Conservation (phyloP, 164 flowering plant genomes). For the Berberis vulgaris region DNA sequence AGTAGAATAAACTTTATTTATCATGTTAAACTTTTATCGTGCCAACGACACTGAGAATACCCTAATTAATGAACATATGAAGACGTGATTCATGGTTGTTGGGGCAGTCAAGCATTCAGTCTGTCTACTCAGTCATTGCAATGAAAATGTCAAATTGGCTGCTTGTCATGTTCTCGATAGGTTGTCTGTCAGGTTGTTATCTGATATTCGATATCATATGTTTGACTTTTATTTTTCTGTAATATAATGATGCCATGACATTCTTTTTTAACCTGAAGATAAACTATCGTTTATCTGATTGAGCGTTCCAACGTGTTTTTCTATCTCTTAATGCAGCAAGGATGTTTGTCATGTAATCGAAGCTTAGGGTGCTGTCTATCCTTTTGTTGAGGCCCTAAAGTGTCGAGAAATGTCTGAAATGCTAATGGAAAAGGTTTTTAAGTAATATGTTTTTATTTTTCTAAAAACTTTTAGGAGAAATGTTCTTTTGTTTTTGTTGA, state of each 20-base stretch:
- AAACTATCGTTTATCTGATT: neutral
- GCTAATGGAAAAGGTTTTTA: constrained; percentile 50
- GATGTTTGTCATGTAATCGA: constrained; percentile 49
- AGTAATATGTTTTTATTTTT: neutral
- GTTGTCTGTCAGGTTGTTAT: constrained; percentile 59
- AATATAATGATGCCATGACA: neutral
- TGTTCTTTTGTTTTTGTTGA: constrained; percentile 3
- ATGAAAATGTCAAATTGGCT: constrained; percentile 41
- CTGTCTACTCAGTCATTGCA: constrained; percentile 36
- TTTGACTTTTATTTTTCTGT: neutral
- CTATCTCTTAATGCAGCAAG: constrained; percentile 33
- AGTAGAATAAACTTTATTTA: too few species aligned
- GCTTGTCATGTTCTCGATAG: constrained; percentile 59
- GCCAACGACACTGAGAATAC: too few species aligned
- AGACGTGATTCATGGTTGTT: constrained; percentile 68
- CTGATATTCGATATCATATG: neutral
- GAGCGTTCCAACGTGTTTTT: constrained; percentile 1
- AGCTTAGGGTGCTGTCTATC: constrained; percentile 43
- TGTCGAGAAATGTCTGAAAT: constrained; percentile 21
- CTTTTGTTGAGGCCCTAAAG: constrained; percentile 43
- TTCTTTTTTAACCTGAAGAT: neutral
- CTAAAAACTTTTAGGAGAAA: neutral
- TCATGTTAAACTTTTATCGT: too few species aligned
- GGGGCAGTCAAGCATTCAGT: constrained; percentile 67
- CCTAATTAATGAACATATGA: constrained; percentile 56